phyloP scores from a whole-genome alignment of 176 grass and related monocot species.

The Musa troglodytarum region DNA sequence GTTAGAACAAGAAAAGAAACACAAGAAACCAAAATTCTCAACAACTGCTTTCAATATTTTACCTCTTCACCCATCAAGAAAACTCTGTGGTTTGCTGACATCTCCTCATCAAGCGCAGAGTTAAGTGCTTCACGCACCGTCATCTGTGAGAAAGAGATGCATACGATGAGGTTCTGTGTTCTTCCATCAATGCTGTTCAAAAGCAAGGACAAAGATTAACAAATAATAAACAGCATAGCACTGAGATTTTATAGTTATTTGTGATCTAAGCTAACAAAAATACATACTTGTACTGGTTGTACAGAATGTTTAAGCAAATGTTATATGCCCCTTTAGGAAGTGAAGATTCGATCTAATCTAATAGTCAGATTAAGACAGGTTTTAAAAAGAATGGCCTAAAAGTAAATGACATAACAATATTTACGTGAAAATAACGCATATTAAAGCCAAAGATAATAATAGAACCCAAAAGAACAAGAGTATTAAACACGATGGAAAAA shows the following conservation, averaged over 20 bases:
- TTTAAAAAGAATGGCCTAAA: not conserved
- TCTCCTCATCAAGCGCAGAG: constrained; percentile 19
- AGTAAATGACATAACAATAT: not conserved
- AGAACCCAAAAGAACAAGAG: not conserved
- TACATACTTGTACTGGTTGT: too few relatives aligned
- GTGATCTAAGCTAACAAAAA: too few relatives aligned
- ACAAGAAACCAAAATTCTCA: not conserved
- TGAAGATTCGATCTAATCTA: too few relatives aligned
- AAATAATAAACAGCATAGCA: too few relatives aligned
- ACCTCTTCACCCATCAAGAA: constrained; percentile 23
- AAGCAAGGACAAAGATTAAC: too few relatives aligned
- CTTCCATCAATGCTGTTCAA: not conserved
- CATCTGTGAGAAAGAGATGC: constrained; percentile 2
- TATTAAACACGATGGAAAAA: too few relatives aligned
- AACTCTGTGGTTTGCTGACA: constrained; percentile 19
- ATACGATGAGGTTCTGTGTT: constrained; percentile 1
- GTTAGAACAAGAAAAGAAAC: not conserved
- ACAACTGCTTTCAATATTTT: not conserved
- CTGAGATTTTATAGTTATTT: too few relatives aligned
- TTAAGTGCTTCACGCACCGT: constrained; percentile 17
- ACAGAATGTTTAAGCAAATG: not conserved
- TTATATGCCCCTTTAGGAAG: not conserved
- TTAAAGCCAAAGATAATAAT: not conserved
- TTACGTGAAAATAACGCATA: not conserved
- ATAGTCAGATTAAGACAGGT: not conserved